Conservation (phyloP, 306 rosid species). For the Lathyrus tuberosus region DNA sequence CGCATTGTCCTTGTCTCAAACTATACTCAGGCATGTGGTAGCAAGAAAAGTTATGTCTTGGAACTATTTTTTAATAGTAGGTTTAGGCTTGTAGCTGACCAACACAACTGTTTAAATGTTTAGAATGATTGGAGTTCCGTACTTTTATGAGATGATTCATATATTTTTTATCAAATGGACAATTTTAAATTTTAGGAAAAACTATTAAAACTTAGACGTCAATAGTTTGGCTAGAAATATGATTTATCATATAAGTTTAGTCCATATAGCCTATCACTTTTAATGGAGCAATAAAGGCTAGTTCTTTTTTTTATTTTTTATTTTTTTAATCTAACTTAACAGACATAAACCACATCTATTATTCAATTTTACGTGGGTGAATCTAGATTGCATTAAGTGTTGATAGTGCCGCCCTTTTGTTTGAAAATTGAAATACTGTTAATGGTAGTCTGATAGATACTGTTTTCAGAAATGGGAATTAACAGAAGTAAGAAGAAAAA, state of each 20-base stretch:
- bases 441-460: constrained; percentile 1
- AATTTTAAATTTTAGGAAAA: background rate
- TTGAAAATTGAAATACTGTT: constrained; percentile 14
- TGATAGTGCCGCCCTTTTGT: background rate
- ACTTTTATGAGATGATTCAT: constrained; percentile 10
- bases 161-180: constrained; percentile 22
- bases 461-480: constrained; percentile 7
- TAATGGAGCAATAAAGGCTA: background rate
- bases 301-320: background rate
- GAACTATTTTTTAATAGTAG: constrained; percentile 20
- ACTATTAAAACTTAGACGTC: background rate
- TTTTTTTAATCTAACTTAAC: no score
- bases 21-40: constrained; percentile 82
- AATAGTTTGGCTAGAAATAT: background rate
- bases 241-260: background rate
- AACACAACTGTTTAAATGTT: constrained; percentile 5
- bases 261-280: background rate
- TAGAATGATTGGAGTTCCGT: constrained; percentile 29
- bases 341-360: background rate
- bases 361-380: background rate
- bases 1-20: constrained; percentile 96
- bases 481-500: background rate
- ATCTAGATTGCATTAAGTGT: constrained; percentile 7
- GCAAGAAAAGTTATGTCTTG: constrained; percentile 3
- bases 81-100: constrained; percentile 25